Conservation (phyloP, 495 filamentous ascomycete species). For the Penicillium arizonense region DNA sequence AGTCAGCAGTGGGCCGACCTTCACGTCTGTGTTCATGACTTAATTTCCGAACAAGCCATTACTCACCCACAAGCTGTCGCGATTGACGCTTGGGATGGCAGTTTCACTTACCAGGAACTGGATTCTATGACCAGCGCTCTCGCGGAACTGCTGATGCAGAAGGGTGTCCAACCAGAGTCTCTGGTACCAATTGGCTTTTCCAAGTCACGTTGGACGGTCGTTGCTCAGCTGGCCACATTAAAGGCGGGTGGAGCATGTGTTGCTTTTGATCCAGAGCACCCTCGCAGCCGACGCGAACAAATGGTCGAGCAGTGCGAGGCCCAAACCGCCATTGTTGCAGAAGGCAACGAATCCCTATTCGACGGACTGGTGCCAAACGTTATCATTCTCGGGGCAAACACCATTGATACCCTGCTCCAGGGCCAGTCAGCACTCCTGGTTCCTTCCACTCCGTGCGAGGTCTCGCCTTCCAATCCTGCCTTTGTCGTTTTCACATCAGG, state of each 20-base stretch:
- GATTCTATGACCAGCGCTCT: constrained; percentile 5
- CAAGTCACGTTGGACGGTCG: neutral
- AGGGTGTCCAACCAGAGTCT: neutral
- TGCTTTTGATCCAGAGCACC: constrained; percentile 20
- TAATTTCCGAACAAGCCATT: neutral
- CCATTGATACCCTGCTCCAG: neutral
- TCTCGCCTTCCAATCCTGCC: neutral
- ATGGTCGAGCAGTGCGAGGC: neutral
- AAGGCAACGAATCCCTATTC: neutral
- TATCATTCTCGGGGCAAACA: neutral
- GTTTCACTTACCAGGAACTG: constrained; percentile 30
- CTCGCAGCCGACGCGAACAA: neutral
- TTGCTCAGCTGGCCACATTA: neutral
- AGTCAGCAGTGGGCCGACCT: neutral
- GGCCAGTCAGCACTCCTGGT: neutral
- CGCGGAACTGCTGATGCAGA: neutral
- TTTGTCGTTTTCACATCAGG: too few species aligned
- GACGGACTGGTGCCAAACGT: neutral
- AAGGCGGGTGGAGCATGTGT: neutral
- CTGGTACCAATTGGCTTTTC: neutral
- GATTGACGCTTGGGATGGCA: constrained; percentile 32
- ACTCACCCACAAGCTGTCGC: constrained; percentile 3
- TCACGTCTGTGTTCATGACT: neutral
- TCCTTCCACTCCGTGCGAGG: neutral
- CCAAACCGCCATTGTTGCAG: neutral